phyloP scores from a whole-genome alignment of 176 grass and related monocot genomes.

The Oryza nivara region DNA sequence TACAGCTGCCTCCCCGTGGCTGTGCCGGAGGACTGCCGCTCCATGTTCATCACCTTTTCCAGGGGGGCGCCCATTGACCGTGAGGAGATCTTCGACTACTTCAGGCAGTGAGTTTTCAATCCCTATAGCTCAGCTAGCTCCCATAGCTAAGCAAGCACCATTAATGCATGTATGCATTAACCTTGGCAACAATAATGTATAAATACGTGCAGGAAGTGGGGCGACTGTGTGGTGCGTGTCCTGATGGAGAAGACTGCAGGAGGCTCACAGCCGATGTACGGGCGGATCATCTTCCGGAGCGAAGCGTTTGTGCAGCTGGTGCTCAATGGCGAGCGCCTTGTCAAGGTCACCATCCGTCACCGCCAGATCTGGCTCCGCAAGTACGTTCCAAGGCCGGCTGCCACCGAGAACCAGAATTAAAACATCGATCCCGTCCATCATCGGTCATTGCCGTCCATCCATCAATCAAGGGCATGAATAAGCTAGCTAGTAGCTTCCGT shows the following conservation, averaged over 20 bases:
- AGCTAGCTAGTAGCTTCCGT: too few relatives aligned
- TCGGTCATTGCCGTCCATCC: too few relatives aligned
- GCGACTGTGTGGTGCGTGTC: slow-evolving; percentile 42
- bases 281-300: slow-evolving; percentile 51
- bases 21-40: slow-evolving; percentile 50
- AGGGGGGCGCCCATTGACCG: slow-evolving; percentile 42
- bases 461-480: background rate
- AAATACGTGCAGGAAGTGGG: slow-evolving; percentile 36
- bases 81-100: slow-evolving; percentile 64
- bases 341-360: slow-evolving; percentile 22
- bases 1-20: background rate
- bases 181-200: background rate
- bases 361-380: slow-evolving; percentile 48
- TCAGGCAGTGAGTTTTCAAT: slow-evolving; percentile 45
- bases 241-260: slow-evolving; percentile 37
- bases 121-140: too few relatives aligned
- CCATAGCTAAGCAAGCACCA: background rate
- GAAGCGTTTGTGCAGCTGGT: slow-evolving; percentile 31
- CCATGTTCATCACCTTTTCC: slow-evolving; percentile 74
- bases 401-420: background rate
- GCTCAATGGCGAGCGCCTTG: slow-evolving; percentile 9
- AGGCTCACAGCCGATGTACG: slow-evolving; percentile 18
- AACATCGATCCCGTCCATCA: background rate
- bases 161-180: background rate
- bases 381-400: slow-evolving; percentile 23